These are phyloP conservation scores for Strobilomyces confusus DNA, from an alignment of 768 basidiomycete genomes.

Conservation along the genomic window DNA sequence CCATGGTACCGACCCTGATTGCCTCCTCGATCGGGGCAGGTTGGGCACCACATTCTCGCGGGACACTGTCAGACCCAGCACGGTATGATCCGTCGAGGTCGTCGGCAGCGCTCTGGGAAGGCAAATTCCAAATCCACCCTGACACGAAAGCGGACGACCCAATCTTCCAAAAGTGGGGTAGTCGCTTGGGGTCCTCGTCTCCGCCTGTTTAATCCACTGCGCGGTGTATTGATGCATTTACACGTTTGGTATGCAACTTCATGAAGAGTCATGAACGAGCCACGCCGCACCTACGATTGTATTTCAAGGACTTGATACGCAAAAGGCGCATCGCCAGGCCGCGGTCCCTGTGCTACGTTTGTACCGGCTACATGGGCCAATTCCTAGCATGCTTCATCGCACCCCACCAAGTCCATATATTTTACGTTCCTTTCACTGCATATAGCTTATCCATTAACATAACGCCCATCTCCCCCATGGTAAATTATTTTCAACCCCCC, in stretches of 20 bases:
- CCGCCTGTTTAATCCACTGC: constrained; percentile 15
- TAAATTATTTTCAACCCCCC: constrained; percentile 15
- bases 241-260: background rate
- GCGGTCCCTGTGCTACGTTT: constrained; percentile 8
- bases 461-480: background rate
- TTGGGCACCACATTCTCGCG: constrained; percentile 52
- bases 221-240: background rate
- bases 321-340: constrained; percentile 5
- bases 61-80: constrained; percentile 70
- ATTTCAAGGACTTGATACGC: constrained; percentile 9
- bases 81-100: constrained; percentile 74
- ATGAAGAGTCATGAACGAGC: constrained; percentile 7
- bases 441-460: constrained; percentile 24
- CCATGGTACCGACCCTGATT: constrained; percentile 72
- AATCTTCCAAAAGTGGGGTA: constrained; percentile 32
- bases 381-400: background rate
- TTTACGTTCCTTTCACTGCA: constrained; percentile 6
- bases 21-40: constrained; percentile 70
- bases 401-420: background rate
- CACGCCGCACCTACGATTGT: constrained; percentile 4
- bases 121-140: constrained; percentile 84
- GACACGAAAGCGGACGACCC: constrained; percentile 72
- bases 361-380: background rate
- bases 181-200: constrained; percentile 11
- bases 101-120: constrained; percentile 80